A percentile compares a stretch with the other conserved stretches of the same genome.
Conservation (phyloP, 2,329 filamentous ascomycete species). For the Rhynchosporium secalis region DNA sequence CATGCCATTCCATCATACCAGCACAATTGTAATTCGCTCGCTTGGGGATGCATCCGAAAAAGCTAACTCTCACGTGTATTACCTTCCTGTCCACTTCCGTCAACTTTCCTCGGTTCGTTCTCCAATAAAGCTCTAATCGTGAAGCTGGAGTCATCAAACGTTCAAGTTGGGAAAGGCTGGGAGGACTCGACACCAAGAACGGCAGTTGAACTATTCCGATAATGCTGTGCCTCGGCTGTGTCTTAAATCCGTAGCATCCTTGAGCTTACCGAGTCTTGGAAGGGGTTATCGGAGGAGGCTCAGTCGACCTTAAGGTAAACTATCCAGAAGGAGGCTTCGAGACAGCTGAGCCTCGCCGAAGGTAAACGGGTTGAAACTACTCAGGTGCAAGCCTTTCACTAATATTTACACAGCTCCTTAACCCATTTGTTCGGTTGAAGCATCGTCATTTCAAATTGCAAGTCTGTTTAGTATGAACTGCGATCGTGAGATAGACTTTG, state of each 20-base stretch:
- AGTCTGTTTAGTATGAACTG: background rate
- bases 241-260: too few relatives aligned
- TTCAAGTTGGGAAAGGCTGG: background rate
- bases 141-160: background rate
- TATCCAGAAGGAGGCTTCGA: background rate
- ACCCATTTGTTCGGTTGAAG: background rate
- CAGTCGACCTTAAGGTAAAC: background rate
- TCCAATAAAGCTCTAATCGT: conserved; percentile 1
- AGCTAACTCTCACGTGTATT: background rate
- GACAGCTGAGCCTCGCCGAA: background rate
- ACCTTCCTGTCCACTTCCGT: background rate
- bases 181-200: background rate
- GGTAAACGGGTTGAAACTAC: background rate
- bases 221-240: background rate
- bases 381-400: background rate
- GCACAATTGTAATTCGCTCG: conserved; percentile 3
- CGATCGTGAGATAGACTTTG: background rate
- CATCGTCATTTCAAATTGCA: background rate
- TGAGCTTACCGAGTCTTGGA: background rate
- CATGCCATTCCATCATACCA: too few relatives aligned
- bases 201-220: background rate
- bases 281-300: background rate
- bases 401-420: background rate
- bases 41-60: conserved; percentile 11
- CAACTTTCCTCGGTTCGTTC: background rate